These are phyloP conservation scores for Auriculariales sp. DNA, from an alignment of 768 basidiomycete species.

Conservation along the genomic window DNA sequence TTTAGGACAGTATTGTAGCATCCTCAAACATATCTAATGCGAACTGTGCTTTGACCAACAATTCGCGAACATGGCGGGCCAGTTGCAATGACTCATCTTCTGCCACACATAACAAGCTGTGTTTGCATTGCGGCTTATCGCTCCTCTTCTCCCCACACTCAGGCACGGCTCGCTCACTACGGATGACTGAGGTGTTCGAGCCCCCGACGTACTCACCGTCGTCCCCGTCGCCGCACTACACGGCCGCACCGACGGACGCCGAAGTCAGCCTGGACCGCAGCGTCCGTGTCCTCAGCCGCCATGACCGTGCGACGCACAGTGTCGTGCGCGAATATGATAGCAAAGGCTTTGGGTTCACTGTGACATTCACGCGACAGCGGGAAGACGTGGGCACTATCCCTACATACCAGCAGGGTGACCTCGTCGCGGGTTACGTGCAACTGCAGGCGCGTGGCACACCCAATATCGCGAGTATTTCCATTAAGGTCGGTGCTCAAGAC, in stretches of 20 bases:
- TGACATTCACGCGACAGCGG: constrained; percentile 27
- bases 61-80: not conserved
- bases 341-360: constrained; percentile 22
- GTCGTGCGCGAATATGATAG: constrained; percentile 26
- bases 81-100: not conserved
- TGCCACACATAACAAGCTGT: not conserved
- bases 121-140: not conserved
- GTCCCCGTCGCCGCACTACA: constrained; percentile 41
- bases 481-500: constrained; percentile 25
- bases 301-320: constrained; percentile 13
- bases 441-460: constrained; percentile 20
- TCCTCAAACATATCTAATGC: too few relatives aligned
- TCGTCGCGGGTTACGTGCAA: constrained; percentile 28
- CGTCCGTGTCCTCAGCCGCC: constrained; percentile 12
- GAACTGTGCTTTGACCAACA: not conserved
- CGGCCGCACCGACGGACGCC: constrained; percentile 33
- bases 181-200: not conserved
- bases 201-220: constrained; percentile 44
- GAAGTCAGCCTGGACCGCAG: constrained; percentile 41
- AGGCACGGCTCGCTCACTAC: not conserved
- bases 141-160: not conserved
- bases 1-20: too few relatives aligned
- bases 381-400: constrained; percentile 24
- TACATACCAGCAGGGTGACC: constrained; percentile 27
- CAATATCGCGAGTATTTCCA: constrained; percentile 25